Base-by-base conservation (phyloP, 768 basidiomycete genomes). In the Rhodotorula kratochvilovae region DNA sequence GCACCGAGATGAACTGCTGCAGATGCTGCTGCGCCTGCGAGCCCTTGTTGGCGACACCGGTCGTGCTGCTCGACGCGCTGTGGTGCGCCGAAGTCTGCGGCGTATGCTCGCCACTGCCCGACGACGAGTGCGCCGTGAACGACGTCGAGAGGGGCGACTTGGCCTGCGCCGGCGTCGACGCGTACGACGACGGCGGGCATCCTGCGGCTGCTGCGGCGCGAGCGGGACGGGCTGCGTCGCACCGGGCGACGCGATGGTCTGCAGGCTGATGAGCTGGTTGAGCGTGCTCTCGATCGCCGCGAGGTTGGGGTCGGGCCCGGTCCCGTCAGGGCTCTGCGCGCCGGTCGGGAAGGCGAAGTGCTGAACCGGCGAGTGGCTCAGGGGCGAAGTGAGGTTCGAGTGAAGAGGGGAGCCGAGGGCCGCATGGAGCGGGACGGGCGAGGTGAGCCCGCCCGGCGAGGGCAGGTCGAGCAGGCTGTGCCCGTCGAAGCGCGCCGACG, bases 231-330 rank as follows among this genome's bases (percentile, higher is more conserved):
- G 39, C 39, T 39, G 39, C 39, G 39, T 7, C 39, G 39, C 8
- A 6, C 7, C 6, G 0, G 62, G 55, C 12, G 56, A 60, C 1
- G 69, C 66, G 63, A 72, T 60, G 21, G 42, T 50, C 46, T 76
- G 75, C 21, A 76, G 63, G 63, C 58, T 76, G 66, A 76, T 76
- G 59, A 76, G 75, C 46, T 76, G 71, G 56, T 76, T 76, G 53
- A 76, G 71, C 21, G 75, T 72, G 53, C 35, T 71, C 61, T 76
- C 75, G 59, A 76, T 76, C 25, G 70, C 74, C 11, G 74, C 67
- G 51, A 75, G 67, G 48, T 75, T 71, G 10, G 70, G 63, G 31
- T 72, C 73, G 31, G 62, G 54, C 16, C 59, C 66, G 31, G 3
- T 27, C 29, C 55, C 45, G 39, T 51, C 46, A n/a, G 45, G 45